A percentile compares a stretch with the other conserved stretches of the same genome.
phyloP scores from a whole-genome alignment of 2,329 filamentous ascomycete genomes.

The Incumbomyces delicatus region DNA sequence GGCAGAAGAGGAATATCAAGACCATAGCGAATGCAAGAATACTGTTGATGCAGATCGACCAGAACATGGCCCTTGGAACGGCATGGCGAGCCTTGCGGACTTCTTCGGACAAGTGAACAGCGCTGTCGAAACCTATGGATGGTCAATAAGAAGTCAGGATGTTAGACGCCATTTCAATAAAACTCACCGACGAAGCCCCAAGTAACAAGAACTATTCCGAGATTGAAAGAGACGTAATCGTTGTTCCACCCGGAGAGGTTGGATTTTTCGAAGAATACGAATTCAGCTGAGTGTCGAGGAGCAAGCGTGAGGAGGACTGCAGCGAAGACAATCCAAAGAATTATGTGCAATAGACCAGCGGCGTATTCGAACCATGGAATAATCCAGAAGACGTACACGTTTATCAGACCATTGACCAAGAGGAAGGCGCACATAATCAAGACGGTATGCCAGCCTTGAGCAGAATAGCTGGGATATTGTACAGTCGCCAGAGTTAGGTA shows the following conservation, averaged over 20 bases:
- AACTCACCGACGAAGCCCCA: conserved; percentile 25
- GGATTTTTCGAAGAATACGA: conserved; percentile 24
- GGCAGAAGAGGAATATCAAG: conserved; percentile 34
- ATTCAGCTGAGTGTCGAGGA: conserved; percentile 25
- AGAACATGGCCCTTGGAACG: conserved; percentile 37
- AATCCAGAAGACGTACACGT: conserved; percentile 27
- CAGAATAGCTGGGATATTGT: conserved; percentile 26
- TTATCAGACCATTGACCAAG: conserved; percentile 21
- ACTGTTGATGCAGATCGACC: conserved; percentile 35
- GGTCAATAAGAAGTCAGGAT: neutral
- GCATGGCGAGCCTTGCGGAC: conserved; percentile 36
- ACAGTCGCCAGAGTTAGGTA: conserved; percentile 27
- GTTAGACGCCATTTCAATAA: neutral
- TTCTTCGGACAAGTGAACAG: conserved; percentile 39
- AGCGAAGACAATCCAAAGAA: conserved; percentile 30
- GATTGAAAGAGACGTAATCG: conserved; percentile 26
- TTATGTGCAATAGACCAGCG: conserved; percentile 27
- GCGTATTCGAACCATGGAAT: conserved; percentile 32
- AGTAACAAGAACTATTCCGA: conserved; percentile 29
- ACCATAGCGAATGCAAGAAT: conserved; percentile 33
- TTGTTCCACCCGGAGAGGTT: conserved; percentile 26
- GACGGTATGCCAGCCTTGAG: conserved; percentile 30
- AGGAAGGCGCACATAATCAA: conserved; percentile 31
- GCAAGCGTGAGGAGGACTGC: conserved; percentile 26
- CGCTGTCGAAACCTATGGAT: conserved; percentile 28